Base-by-base conservation (phyloP, 805 yeast species). In the Saccharomycopsis selenospora region DNA sequence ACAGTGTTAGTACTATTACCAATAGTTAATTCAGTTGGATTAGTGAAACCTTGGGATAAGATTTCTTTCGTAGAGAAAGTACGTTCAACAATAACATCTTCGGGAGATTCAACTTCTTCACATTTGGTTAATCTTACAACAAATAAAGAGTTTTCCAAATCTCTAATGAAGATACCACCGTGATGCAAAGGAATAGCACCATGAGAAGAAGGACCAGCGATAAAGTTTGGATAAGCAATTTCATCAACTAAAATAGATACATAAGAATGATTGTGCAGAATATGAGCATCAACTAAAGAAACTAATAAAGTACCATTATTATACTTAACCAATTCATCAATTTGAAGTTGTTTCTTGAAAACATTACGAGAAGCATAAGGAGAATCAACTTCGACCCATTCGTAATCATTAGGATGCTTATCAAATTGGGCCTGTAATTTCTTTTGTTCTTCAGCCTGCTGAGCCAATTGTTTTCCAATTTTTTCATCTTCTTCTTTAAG, bases 191-290 rank as follows among this genome's bases (percentile, higher is more conserved):
- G 58, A 26, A 84, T 61, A 10, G 53, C 60, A 45, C 73, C 72
- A 27, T 76, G 76, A 26, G 65, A 71, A 2, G 79, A 61, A 57
- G 69, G 74, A 8, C 75, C 62, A 0, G 85, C 67, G 5, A 71
- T 69, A 49, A 76, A 78, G 2, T 78, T 71, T 1, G 93, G 88
- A 45, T 70, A 73, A 1, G 72, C 69, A 36, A 70, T 67, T 57
- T 85, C 90, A 63, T 85, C 95, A 53, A 83, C 70, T 46, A 81
- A 66, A 13, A 77, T 66, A 54, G 82, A 85, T 27, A 84, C 68
- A 55, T 62, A 76, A 3, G 73, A 61, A 43, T 75, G 79, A 1
- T 77, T 65, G 55, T 66, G 71, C 45, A 67, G 61, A 43, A 81
- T 68, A 8, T 58, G 59, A 48, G 85, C 90, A 7, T 64, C 60